phyloP scores from a whole-genome alignment of 441 rosid genomes.

The Corymbia calophylla region DNA sequence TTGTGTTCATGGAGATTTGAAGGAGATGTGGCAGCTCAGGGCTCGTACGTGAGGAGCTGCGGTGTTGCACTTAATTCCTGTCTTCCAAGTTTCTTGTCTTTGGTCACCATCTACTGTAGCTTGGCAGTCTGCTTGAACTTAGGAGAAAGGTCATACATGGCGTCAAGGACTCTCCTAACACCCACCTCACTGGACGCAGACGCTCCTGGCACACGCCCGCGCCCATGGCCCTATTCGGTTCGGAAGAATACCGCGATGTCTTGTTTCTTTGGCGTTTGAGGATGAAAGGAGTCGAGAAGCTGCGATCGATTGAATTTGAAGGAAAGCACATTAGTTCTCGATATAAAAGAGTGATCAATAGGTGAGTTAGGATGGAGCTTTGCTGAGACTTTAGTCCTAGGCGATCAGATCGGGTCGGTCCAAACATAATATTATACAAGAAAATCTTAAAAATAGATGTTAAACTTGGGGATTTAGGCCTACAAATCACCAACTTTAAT shows the following conservation, averaged over 20 bases:
- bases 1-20: background rate
- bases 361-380: background rate
- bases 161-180: background rate
- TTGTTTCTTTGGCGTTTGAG: background rate
- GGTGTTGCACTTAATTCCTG: background rate
- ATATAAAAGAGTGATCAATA: background rate
- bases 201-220: background rate
- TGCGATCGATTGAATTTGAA: background rate
- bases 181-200: background rate
- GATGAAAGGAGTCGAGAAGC: background rate
- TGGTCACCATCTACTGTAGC: background rate
- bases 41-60: background rate
- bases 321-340: background rate
- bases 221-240: background rate
- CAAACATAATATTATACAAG: background rate
- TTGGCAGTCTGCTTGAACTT: background rate
- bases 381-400: background rate
- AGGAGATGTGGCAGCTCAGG: background rate
- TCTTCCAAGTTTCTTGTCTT: background rate
- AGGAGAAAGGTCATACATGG: background rate
- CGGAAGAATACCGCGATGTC: background rate
- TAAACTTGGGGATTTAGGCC: background rate
- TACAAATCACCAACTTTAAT: background rate
- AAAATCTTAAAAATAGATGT: background rate
- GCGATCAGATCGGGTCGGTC: background rate